These are phyloP conservation scores for Tolypocladium pustulatum DNA, from an alignment of 2,329 filamentous ascomycete genomes.

Conservation along the genomic window DNA sequence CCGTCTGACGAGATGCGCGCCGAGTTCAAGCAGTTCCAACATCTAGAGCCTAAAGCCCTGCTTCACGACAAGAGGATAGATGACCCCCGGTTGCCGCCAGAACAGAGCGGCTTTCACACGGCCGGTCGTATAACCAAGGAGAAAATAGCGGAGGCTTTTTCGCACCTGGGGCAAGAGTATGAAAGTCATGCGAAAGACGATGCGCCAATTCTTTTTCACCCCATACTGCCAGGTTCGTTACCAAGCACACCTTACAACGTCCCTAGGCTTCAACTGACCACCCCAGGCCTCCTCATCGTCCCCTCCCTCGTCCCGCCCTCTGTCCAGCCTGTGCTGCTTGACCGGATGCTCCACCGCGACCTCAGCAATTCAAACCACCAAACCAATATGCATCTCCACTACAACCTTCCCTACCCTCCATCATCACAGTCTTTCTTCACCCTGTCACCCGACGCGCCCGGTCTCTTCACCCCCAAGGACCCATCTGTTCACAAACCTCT, in stretches of 20 bases:
- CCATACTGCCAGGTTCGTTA: constrained; percentile 55
- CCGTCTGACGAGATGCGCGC: constrained; percentile 60
- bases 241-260: not conserved
- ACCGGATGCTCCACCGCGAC: constrained; percentile 65
- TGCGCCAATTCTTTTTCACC: constrained; percentile 50
- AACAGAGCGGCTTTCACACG: constrained; percentile 33
- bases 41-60: constrained; percentile 42
- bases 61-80: constrained; percentile 45
- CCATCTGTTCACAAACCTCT: constrained; percentile 65
- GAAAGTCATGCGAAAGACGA: constrained; percentile 23
- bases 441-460: constrained; percentile 35
- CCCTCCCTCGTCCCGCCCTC: constrained; percentile 61
- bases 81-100: constrained; percentile 30
- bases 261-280: not conserved
- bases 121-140: constrained; percentile 31
- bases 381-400: constrained; percentile 86
- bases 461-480: constrained; percentile 58
- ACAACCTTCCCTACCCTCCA: constrained; percentile 54
- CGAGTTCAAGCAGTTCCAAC: constrained; percentile 67
- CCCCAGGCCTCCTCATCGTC: constrained; percentile 64
- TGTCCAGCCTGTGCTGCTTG: constrained; percentile 61
- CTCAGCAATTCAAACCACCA: constrained; percentile 63
- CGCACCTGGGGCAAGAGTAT: constrained; percentile 24
- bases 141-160: constrained; percentile 32
- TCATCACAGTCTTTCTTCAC: constrained; percentile 41